Percentiles rank a stretch among this genome's conserved stretches.
Conservation (phyloP, 768 basidiomycete genomes). For the Lactarius vividus region DNA sequence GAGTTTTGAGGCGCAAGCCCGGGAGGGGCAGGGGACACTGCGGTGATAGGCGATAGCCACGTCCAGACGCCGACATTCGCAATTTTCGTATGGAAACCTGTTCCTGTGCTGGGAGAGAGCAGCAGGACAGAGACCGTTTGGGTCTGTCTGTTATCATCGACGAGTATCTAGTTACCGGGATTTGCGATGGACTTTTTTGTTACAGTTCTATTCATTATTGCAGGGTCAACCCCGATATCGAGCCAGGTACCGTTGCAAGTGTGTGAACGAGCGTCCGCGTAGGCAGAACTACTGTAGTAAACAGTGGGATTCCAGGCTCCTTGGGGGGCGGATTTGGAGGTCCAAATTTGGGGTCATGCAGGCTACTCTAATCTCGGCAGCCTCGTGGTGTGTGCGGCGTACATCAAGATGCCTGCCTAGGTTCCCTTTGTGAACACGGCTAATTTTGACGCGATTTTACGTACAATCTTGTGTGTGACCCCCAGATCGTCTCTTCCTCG, state of each 20-base stretch:
- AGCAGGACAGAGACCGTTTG: conserved; percentile 44
- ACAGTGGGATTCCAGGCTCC: conserved; percentile 31
- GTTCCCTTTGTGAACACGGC: conserved; percentile 36
- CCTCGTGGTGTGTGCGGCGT: conserved; percentile 37
- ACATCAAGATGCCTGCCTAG: conserved; percentile 40
- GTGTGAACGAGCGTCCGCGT: conserved; percentile 37
- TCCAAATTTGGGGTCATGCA: conserved; percentile 22
- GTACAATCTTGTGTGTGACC: conserved; percentile 47
- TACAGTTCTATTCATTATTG: neutral
- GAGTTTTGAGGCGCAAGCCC: conserved; percentile 44
- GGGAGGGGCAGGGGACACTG: conserved; percentile 38
- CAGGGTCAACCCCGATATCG: conserved; percentile 42
- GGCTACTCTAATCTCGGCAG: conserved; percentile 37
- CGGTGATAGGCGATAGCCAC: conserved; percentile 33
- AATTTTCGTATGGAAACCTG: conserved; percentile 41
- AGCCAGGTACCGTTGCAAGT: conserved; percentile 32
- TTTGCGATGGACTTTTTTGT: neutral
- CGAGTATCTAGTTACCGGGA: conserved; percentile 35
- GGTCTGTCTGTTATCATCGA: conserved; percentile 42
- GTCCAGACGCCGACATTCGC: conserved; percentile 38
- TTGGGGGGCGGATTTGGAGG: neutral
- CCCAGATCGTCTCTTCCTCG: neutral
- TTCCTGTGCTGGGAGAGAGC: conserved; percentile 51
- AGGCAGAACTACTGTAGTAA: conserved; percentile 34
- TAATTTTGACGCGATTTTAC: conserved; percentile 39